Evolutionary conservation across 1,284 basidiomycete species (phyloP).

Genomic region (Microbotryomycetes sp.): DNA sequence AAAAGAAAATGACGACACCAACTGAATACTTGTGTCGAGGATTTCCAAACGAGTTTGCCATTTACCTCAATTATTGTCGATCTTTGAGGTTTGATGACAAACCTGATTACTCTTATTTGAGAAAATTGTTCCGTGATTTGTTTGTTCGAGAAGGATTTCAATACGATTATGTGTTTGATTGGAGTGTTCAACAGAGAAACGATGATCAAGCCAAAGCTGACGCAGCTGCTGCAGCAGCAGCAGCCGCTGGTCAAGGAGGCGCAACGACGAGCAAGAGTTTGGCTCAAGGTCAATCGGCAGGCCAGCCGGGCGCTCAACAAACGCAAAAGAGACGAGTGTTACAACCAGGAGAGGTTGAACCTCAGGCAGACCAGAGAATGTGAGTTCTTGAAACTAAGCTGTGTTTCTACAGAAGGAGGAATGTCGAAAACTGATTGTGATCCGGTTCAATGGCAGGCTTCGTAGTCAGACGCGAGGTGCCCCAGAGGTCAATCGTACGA

Average conservation of each 20-base stretch:
- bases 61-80: slow-evolving; percentile 95
- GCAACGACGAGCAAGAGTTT: background rate
- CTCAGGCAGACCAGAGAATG: slow-evolving; percentile 28
- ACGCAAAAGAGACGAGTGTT: slow-evolving; percentile 27
- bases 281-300: background rate
- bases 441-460: slow-evolving; percentile 8
- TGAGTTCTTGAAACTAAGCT: background rate
- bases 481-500: slow-evolving; percentile 13
- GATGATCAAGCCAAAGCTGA: slow-evolving; percentile 27
- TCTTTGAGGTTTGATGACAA: slow-evolving; percentile 94
- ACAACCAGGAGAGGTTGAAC: slow-evolving; percentile 23
- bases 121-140: slow-evolving; percentile 95
- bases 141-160: slow-evolving; percentile 96
- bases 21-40: slow-evolving; percentile 92
- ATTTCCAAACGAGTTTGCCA: slow-evolving; percentile 95
- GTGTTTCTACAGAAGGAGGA: background rate
- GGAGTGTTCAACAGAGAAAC: slow-evolving; percentile 69
- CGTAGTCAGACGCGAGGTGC: slow-evolving; percentile 30
- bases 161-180: slow-evolving; percentile 97
- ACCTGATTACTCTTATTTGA: slow-evolving; percentile 85
- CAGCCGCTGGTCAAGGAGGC: background rate
- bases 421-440: background rate
- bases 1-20: slow-evolving; percentile 99
- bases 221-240: slow-evolving; percentile 1
- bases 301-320: background rate